A percentile compares a stretch with the other conserved stretches of the same genome.
These are phyloP conservation scores for Urochloa ruziziensis DNA, from an alignment of 176 grass and related monocot species.

Conservation along the genomic window DNA sequence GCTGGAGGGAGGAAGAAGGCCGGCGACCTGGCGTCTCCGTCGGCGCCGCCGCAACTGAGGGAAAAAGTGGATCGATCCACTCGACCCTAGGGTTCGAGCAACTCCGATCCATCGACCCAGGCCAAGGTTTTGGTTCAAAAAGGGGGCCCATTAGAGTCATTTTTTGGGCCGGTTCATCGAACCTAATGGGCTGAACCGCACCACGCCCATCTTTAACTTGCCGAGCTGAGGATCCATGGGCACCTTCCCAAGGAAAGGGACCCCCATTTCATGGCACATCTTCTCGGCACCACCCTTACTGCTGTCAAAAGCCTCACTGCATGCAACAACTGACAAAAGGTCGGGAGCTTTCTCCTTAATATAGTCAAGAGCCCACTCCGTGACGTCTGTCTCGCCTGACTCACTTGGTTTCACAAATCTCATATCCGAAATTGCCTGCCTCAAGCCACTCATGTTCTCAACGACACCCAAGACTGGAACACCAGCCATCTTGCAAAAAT, in stretches of 20 bases:
- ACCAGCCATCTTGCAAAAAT: conserved; percentile 81
- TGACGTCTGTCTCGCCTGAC: conserved; percentile 50
- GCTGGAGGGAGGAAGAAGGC: too few relatives aligned
- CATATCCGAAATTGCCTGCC: conserved; percentile 54
- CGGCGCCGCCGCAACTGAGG: too few relatives aligned
- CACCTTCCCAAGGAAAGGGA: conserved; percentile 82
- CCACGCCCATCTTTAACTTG: too few relatives aligned
- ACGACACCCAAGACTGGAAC: conserved; percentile 62
- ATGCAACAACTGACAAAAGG: conserved; percentile 51
- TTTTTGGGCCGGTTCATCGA: too few relatives aligned
- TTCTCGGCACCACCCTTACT: conserved; percentile 59
- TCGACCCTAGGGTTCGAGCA: too few relatives aligned
- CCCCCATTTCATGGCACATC: conserved; percentile 73
- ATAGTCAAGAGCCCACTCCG: conserved; percentile 51
- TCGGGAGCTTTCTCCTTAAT: conserved; percentile 62
- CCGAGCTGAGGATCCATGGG: conserved; percentile 77
- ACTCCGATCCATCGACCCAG: too few relatives aligned
- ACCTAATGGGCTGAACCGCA: too few relatives aligned
- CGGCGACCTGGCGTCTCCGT: too few relatives aligned
- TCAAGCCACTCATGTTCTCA: conserved; percentile 82
- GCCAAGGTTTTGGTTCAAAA: too few relatives aligned
- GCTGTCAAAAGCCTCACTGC: conserved; percentile 70
- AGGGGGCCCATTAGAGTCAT: too few relatives aligned
- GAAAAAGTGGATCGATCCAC: too few relatives aligned
- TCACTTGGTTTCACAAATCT: conserved; percentile 53